Percentiles rank a stretch among this genome's conserved stretches.
Evolutionary conservation across 148 eudicot species (phyloP).

Genomic region (Dianthus caryophyllus): DNA sequence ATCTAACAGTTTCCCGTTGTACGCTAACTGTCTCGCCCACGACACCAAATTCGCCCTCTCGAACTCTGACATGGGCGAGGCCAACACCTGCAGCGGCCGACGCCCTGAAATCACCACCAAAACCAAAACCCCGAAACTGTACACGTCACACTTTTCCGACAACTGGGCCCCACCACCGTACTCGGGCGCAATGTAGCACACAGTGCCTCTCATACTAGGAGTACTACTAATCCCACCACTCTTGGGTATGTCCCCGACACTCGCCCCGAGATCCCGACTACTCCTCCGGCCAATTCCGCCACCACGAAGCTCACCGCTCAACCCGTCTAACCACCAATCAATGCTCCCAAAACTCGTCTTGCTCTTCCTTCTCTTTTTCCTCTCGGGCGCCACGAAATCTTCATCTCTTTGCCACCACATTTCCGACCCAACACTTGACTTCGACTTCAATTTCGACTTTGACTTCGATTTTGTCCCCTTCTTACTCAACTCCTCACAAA

Average conservation of each 20-base stretch:
- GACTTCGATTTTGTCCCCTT: slow-evolving; percentile 49
- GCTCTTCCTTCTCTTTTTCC: slow-evolving; percentile 63
- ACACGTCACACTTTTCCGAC: slow-evolving; percentile 85
- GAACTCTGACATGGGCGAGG: slow-evolving; percentile 90
- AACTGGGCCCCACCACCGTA: slow-evolving; percentile 70
- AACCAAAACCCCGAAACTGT: slow-evolving; percentile 81
- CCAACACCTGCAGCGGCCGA: slow-evolving; percentile 80
- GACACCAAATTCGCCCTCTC: slow-evolving; percentile 93
- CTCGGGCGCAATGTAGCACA: slow-evolving; percentile 94
- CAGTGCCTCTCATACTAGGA: slow-evolving; percentile 98
- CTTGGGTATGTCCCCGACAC: slow-evolving; percentile 68
- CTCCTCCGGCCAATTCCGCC: slow-evolving; percentile 63
- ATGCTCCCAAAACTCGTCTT: slow-evolving; percentile 67
- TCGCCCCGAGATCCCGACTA: slow-evolving; percentile 65
- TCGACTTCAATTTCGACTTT: slow-evolving; percentile 37
- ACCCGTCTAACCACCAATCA: slow-evolving; percentile 93
- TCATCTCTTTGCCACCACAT: slow-evolving; percentile 92
- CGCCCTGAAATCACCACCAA: slow-evolving; percentile 86
- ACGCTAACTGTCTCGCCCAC: slow-evolving; percentile 85
- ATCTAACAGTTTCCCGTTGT: slow-evolving; percentile 73
- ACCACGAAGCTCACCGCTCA: slow-evolving; percentile 67
- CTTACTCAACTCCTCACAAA: slow-evolving; percentile 75
- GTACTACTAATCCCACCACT: slow-evolving; percentile 95
- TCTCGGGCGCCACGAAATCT: slow-evolving; percentile 51
- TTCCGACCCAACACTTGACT: slow-evolving; percentile 39